These are phyloP conservation scores for Xylariaceae sp. DNA, from an alignment of 2,329 filamentous ascomycete species.

Conservation along the genomic window DNA sequence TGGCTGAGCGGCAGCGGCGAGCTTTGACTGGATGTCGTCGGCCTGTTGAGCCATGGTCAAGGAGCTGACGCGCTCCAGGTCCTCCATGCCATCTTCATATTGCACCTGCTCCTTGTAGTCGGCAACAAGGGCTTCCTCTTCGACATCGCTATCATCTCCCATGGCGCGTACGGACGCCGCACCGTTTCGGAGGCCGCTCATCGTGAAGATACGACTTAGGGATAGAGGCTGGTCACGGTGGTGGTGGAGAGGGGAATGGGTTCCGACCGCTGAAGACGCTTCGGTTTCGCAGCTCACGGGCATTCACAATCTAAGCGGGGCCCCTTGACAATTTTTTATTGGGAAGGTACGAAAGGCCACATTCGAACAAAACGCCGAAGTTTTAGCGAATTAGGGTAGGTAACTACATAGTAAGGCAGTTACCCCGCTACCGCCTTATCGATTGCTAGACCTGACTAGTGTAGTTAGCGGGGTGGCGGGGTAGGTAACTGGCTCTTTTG, in stretches of 20 bases:
- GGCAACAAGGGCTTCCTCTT: slow-evolving; percentile 92
- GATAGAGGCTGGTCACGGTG: slow-evolving; percentile 7
- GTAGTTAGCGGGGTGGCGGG: slow-evolving; percentile 16
- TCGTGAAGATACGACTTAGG: slow-evolving; percentile 35
- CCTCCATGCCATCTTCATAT: slow-evolving; percentile 81
- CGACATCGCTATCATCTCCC: slow-evolving; percentile 84
- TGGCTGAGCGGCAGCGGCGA: slow-evolving; percentile 87
- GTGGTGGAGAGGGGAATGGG: slow-evolving; percentile 22
- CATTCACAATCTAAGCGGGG: slow-evolving; percentile 23
- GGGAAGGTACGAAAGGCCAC: slow-evolving; percentile 16
- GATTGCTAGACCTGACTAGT: neutral
- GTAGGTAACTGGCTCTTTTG: slow-evolving; percentile 11
- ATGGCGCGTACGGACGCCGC: slow-evolving; percentile 56
- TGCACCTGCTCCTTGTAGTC: slow-evolving; percentile 96
- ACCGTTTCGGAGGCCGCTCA: slow-evolving; percentile 62
- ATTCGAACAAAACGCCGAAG: slow-evolving; percentile 26
- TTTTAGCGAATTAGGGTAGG: slow-evolving; percentile 34
- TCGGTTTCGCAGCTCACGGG: slow-evolving; percentile 1
- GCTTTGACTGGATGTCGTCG: slow-evolving; percentile 89
- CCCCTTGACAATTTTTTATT: slow-evolving; percentile 29
- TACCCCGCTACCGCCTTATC: slow-evolving; percentile 15
- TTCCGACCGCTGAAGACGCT: slow-evolving; percentile 16
- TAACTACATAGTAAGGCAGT: slow-evolving; percentile 12
- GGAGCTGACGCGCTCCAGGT: slow-evolving; percentile 70
- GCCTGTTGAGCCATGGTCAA: slow-evolving; percentile 67